These are phyloP conservation scores for Tulasnella sp. DNA, from an alignment of 768 basidiomycete genomes.

Conservation along the genomic window DNA sequence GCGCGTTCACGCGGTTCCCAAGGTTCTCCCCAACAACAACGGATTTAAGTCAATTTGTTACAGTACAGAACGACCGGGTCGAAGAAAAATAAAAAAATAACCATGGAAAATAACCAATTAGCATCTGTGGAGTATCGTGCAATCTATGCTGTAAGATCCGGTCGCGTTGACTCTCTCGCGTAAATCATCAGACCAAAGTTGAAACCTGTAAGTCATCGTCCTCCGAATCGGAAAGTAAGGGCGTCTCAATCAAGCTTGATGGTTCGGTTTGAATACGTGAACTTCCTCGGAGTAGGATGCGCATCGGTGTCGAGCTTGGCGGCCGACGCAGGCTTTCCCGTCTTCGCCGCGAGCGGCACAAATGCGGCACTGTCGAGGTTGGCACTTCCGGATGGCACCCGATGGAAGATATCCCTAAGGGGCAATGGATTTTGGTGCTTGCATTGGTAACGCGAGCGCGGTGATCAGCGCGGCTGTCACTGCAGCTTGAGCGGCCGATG, in stretches of 20 bases:
- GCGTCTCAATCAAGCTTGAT: background rate
- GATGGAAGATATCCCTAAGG: background rate
- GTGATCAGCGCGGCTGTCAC: background rate
- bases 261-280: background rate
- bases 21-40: background rate
- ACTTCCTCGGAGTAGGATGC: background rate
- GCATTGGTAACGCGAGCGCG: background rate
- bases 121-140: background rate
- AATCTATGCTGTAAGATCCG: background rate
- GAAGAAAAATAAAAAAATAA: background rate
- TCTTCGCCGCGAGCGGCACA: constrained; percentile 1
- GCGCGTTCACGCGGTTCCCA: background rate
- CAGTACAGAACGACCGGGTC: background rate
- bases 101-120: background rate
- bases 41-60: background rate
- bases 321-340: constrained; percentile 1
- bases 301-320: background rate
- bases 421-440: background rate
- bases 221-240: background rate
- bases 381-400: background rate
- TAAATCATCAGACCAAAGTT: background rate
- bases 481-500: background rate
- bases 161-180: background rate
- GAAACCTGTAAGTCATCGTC: background rate
- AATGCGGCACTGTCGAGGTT: constrained; percentile 4